A percentile compares a stretch with the other conserved stretches of the same genome.
Evolutionary conservation across 2,329 filamentous ascomycete genomes (phyloP).

Genomic region (Aureobasidium sp.): DNA sequence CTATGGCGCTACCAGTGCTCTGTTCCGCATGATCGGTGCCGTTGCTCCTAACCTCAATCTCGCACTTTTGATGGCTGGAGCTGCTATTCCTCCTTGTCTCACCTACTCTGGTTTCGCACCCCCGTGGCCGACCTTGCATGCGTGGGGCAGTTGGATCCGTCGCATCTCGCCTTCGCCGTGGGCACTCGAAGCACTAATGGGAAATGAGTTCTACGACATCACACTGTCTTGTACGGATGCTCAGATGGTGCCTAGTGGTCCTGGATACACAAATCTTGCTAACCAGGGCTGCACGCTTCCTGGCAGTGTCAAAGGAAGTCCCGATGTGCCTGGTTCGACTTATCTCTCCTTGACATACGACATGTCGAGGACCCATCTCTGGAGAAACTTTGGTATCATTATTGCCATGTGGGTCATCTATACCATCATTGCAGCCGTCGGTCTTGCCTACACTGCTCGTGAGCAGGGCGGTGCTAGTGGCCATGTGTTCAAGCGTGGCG

Average conservation of each 20-base stretch:
- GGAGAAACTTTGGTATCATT: slow-evolving; percentile 52
- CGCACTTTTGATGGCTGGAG: slow-evolving; percentile 16
- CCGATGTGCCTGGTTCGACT: slow-evolving; percentile 45
- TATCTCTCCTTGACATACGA: slow-evolving; percentile 51
- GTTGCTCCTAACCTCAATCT: slow-evolving; percentile 13
- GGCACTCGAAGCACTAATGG: slow-evolving; percentile 59
- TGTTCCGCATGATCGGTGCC: slow-evolving; percentile 16
- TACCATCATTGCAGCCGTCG: slow-evolving; percentile 19
- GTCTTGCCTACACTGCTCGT: slow-evolving; percentile 11
- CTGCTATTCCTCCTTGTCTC: slow-evolving; percentile 29
- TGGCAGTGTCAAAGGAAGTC: slow-evolving; percentile 48
- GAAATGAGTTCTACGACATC: slow-evolving; percentile 62
- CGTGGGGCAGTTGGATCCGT: slow-evolving; percentile 55
- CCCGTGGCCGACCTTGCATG: slow-evolving; percentile 55
- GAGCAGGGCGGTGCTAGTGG: slow-evolving; percentile 11
- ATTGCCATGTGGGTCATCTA: slow-evolving; percentile 40
- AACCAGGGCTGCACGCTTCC: slow-evolving; percentile 55
- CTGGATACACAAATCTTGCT: slow-evolving; percentile 32
- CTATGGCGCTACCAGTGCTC: slow-evolving; percentile 11
- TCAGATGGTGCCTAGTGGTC: slow-evolving; percentile 35
- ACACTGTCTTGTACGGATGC: slow-evolving; percentile 49
- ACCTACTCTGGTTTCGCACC: slow-evolving; percentile 56
- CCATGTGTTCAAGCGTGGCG: slow-evolving; percentile 15
- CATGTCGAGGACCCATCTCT: slow-evolving; percentile 53
- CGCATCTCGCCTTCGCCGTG: slow-evolving; percentile 57